These are phyloP conservation scores for Euphrasia confusa DNA, from an alignment of 257 asterid species.

Conservation along the genomic window DNA sequence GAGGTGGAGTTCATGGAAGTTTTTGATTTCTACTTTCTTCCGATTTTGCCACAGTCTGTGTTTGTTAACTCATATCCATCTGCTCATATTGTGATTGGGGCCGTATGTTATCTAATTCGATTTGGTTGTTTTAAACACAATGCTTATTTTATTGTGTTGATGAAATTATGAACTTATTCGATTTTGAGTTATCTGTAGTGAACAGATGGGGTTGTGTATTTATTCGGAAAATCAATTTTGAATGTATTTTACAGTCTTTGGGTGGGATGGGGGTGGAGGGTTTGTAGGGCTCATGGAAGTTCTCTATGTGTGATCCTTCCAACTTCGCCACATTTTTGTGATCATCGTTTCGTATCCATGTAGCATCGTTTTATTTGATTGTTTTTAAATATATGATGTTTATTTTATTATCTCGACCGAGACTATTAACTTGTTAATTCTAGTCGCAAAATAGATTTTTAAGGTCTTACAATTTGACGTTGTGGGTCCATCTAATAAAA, in stretches of 20 bases:
- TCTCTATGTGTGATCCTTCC: neutral
- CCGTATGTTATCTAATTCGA: neutral
- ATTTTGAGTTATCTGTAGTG: neutral
- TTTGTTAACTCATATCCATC: constrained; percentile 9
- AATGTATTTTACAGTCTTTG: neutral
- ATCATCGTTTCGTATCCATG: constrained; percentile 6
- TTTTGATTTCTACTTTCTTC: too few species aligned
- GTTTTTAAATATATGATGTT: neutral
- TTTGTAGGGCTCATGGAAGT: constrained; percentile 10
- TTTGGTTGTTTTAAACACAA: neutral
- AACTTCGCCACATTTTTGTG: too few species aligned
- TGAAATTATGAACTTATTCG: too few species aligned
- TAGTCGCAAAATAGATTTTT: neutral
- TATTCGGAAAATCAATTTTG: neutral
- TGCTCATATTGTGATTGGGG: neutral
- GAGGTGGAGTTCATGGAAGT: constrained; percentile 20
- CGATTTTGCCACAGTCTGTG: too few species aligned
- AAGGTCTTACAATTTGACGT: neutral
- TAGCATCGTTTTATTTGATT: neutral
- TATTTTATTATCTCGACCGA: too few species aligned
- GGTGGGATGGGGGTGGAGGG: neutral
- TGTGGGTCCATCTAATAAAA: constrained; percentile 14
- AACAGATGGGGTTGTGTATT: neutral
- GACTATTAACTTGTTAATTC: too few species aligned
- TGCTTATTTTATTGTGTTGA: neutral